Base-by-base conservation (phyloP, 1,284 basidiomycete species). In the Moesziomyces parantarcticus region DNA sequence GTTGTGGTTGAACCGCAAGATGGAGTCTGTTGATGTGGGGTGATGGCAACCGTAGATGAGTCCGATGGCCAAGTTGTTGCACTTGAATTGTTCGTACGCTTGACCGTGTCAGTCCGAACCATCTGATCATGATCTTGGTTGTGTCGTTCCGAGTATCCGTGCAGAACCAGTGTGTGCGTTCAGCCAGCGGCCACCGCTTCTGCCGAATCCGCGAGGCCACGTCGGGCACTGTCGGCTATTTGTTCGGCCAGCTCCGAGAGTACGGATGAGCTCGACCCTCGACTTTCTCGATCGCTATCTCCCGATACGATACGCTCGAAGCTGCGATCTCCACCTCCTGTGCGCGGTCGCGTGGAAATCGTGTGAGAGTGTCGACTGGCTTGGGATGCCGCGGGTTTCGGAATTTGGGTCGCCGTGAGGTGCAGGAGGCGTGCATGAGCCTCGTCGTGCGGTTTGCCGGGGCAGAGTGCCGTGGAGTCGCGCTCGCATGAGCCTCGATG, bases 331-430 rank as follows among this genome's bases (percentile, higher is more conserved):
- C 18, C n/a, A n/a, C n/a, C n/a, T n/a, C n/a, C n/a, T n/a, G 2
- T 43, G 7, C 1, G 10, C 13, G 42, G 11, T 43, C 42, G 22
- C 8, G 29, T n/a, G 43, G 22, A n/a, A 18, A 39, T 39, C 36
- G 36, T 39, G 36, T 39, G 36, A 39, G 36, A 41, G 8, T 29
- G 22, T 18, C 21, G 46, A 39, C 22, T 13, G 32, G 54, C 26
- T 22, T 43, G 36, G 23, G 14, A n/a, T 45, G 48, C 55, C 55
- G 55, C 55, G 56, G 49, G 25, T 40, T 58, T 58, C 43, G 43
- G 49, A 46, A 58, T 51, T 46, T 20, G 47, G 40, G 29, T 58
- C 41, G 41, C 41, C 56, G 44, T 44, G 34, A 52, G 36, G 36
- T 39, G 36, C 36, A 39, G 36, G 16, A 16, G 36, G 36, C 36